phyloP scores from a whole-genome alignment of 805 yeast genomes.

The Candida khao-thaluensis region DNA sequence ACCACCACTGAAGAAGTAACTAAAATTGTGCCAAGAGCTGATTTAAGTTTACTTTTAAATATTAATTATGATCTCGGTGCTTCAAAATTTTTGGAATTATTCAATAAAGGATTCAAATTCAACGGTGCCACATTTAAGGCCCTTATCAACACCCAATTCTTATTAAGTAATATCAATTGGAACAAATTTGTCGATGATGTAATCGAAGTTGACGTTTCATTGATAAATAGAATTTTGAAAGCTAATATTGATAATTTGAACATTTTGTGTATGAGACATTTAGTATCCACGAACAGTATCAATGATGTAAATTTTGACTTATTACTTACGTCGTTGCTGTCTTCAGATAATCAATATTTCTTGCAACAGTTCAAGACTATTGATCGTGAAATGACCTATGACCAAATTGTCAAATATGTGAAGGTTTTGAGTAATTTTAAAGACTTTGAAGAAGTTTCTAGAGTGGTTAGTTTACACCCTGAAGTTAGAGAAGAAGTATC shows the following conservation, averaged over 20 bases:
- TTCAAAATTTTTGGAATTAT: constrained; percentile 24
- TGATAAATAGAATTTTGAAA: constrained; percentile 11
- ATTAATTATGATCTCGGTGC: constrained; percentile 27
- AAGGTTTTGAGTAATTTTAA: constrained; percentile 7
- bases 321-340: neutral
- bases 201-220: constrained; percentile 4
- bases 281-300: neutral
- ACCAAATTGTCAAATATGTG: constrained; percentile 8
- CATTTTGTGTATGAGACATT: constrained; percentile 10
- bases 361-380: constrained; percentile 11
- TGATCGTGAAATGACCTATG: constrained; percentile 2
- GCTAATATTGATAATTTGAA: constrained; percentile 16
- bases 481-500: neutral
- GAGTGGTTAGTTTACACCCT: neutral
- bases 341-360: constrained; percentile 12
- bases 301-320: constrained; percentile 5
- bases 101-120: constrained; percentile 33
- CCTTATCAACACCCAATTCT: constrained; percentile 29
- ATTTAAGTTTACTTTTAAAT: constrained; percentile 29
- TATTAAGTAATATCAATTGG: constrained; percentile 12
- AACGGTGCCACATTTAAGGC: constrained; percentile 30
- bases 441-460: constrained; percentile 1
- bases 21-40: constrained; percentile 13
- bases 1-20: neutral
- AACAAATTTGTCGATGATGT: constrained; percentile 9